Conservation (phyloP, 2,329 filamentous ascomycete genomes). For the Colletotrichum neosansevieriae region DNA sequence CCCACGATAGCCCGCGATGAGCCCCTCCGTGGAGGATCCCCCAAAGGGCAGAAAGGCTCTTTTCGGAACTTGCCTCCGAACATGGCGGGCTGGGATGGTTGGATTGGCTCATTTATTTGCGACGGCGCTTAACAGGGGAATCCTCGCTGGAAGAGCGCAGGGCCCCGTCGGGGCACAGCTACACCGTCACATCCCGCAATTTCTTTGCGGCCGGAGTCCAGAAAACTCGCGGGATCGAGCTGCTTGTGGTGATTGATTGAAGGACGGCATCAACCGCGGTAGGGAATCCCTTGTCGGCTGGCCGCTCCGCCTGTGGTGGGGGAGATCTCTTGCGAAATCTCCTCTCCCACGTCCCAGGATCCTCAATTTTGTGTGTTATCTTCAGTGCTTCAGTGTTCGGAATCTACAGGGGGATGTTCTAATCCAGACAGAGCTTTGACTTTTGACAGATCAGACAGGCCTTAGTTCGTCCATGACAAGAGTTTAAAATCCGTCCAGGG, state of each 20-base stretch:
- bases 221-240: not conserved
- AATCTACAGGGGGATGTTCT: slow-evolving; percentile 8
- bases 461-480: not conserved
- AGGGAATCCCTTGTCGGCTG: slow-evolving; percentile 11
- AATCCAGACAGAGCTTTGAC: slow-evolving; percentile 23
- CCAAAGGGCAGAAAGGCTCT: slow-evolving; percentile 8
- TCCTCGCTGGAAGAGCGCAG: slow-evolving; percentile 20
- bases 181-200: slow-evolving; percentile 39
- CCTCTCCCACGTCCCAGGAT: slow-evolving; percentile 15
- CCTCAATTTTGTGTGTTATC: slow-evolving; percentile 3
- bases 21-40: not conserved
- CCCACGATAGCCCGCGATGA: slow-evolving; percentile 23
- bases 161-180: slow-evolving; percentile 13
- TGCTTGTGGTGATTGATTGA: not conserved
- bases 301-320: slow-evolving; percentile 9
- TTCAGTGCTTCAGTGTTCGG: slow-evolving; percentile 1
- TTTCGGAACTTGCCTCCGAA: slow-evolving; percentile 35
- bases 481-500: slow-evolving; percentile 5
- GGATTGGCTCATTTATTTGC: slow-evolving; percentile 41
- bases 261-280: not conserved
- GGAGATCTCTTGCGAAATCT: slow-evolving; percentile 2
- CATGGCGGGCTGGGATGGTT: slow-evolving; percentile 7
- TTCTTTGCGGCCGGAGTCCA: slow-evolving; percentile 30
- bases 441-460: slow-evolving; percentile 27
- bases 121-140: slow-evolving; percentile 41